A percentile compares a stretch with the other conserved stretches of the same genome.
Conservation (phyloP, 495 filamentous ascomycete species). For the Penicillium steckii region DNA sequence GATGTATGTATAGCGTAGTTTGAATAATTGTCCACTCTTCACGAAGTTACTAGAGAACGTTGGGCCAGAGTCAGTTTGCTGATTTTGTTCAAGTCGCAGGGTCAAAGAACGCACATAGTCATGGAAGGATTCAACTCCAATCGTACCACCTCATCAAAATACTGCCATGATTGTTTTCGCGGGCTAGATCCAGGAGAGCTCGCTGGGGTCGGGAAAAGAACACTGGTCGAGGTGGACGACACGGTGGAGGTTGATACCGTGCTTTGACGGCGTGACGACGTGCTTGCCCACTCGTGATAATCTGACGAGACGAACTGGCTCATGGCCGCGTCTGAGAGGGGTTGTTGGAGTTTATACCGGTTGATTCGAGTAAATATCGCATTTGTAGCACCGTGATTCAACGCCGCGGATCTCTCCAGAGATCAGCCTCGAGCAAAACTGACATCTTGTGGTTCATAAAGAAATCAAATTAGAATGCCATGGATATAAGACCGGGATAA, state of each 20-base stretch:
- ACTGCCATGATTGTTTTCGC: slow-evolving; percentile 32
- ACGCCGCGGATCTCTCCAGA: slow-evolving; percentile 12
- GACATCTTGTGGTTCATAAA: slow-evolving; percentile 7
- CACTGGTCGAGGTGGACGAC: slow-evolving; percentile 37
- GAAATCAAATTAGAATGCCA: not conserved
- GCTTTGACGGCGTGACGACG: slow-evolving; percentile 33
- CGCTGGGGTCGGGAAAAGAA: slow-evolving; percentile 33
- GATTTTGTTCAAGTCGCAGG: not conserved
- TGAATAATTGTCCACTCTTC: slow-evolving; percentile 39
- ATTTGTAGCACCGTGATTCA: slow-evolving; percentile 1
- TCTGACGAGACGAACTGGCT: slow-evolving; percentile 25
- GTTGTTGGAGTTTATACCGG: not conserved
- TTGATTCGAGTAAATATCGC: not conserved
- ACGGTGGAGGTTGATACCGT: slow-evolving; percentile 39
- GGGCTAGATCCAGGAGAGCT: slow-evolving; percentile 35
- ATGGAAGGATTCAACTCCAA: slow-evolving; percentile 37
- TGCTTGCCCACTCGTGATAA: slow-evolving; percentile 38
- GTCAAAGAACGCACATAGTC: slow-evolving; percentile 33
- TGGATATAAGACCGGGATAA: slow-evolving; percentile 13
- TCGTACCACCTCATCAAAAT: slow-evolving; percentile 39
- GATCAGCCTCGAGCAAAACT: slow-evolving; percentile 6
- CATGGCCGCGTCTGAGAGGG: slow-evolving; percentile 21
- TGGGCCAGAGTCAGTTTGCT: not conserved
- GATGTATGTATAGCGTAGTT: slow-evolving; percentile 42
- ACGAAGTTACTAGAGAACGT: slow-evolving; percentile 36